Evolutionary conservation across 148 eudicot genomes (phyloP).

Genomic region (Drosera capensis): DNA sequence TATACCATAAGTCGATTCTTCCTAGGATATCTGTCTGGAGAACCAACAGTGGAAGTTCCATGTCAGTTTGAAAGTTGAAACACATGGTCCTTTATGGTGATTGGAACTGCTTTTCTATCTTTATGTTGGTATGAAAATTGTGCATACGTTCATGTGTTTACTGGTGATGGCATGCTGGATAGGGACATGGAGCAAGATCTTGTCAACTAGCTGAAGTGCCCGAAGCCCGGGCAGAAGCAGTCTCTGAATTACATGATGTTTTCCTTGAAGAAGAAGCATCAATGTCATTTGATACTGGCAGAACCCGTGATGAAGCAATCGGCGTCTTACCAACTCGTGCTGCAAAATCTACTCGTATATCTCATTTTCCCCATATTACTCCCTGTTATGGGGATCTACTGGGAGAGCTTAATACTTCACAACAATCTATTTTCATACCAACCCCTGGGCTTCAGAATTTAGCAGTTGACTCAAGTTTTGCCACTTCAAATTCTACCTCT

Average conservation of each 20-base stretch:
- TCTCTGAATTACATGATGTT: constrained; percentile 4
- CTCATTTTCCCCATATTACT: too few species aligned
- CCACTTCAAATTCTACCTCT: constrained; percentile 8
- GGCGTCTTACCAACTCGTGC: constrained; percentile 4
- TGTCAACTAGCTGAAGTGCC: background rate
- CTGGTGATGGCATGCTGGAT: background rate
- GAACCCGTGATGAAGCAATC: constrained; percentile 2
- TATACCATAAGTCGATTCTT: too few species aligned
- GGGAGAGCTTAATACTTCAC: too few species aligned
- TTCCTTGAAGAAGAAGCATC: constrained; percentile 9
- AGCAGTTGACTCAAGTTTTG: constrained; percentile 14
- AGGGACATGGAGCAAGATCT: background rate
- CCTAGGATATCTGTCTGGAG: too few species aligned
- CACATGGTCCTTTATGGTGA: too few species aligned
- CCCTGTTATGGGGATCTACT: too few species aligned
- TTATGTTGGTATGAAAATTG: too few species aligned
- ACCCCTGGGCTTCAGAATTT: constrained; percentile 5
- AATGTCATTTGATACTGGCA: constrained; percentile 3
- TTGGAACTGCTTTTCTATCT: background rate
- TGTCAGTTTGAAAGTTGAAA: too few species aligned
- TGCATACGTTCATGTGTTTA: too few species aligned
- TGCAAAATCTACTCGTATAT: constrained; percentile 7
- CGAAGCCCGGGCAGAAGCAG: constrained; percentile 9
- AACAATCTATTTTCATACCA: too few species aligned
- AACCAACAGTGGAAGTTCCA: too few species aligned